phyloP scores from a whole-genome alignment of 176 grass and related monocot species.

The Cymbopogon citratus region DNA sequence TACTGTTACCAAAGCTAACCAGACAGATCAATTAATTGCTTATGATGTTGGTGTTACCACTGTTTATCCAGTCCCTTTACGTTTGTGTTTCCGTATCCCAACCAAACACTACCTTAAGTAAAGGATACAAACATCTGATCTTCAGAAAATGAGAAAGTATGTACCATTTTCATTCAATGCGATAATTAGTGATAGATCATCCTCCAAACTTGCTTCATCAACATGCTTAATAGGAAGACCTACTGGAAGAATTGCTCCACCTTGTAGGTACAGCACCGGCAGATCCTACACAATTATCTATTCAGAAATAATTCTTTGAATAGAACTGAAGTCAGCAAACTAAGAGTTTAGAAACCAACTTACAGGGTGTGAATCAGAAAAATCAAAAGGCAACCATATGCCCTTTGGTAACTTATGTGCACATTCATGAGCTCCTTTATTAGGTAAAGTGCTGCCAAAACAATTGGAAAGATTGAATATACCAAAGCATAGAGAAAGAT shows the following conservation, averaged over 20 bases:
- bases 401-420: constrained; percentile 61
- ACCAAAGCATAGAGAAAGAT: not conserved
- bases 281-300: constrained; percentile 58
- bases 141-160: not conserved
- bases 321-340: constrained; percentile 1
- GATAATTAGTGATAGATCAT: constrained; percentile 80
- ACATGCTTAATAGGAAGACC: constrained; percentile 76
- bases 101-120: not conserved
- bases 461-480: not conserved
- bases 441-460: constrained; percentile 62
- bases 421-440: constrained; percentile 70
- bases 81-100: not conserved
- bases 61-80: not conserved
- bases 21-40: not conserved
- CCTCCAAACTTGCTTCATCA: constrained; percentile 70
- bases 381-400: constrained; percentile 83
- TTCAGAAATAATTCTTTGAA: not conserved
- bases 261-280: constrained; percentile 68
- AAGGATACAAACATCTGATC: constrained; percentile 2
- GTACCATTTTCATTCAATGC: constrained; percentile 89
- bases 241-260: constrained; percentile 90
- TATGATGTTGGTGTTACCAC: not conserved
- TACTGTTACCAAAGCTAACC: not conserved
- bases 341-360: constrained; percentile 31
- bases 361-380: constrained; percentile 88